Conservation (phyloP, 345 rosid genomes). For the Camelina neglecta region DNA sequence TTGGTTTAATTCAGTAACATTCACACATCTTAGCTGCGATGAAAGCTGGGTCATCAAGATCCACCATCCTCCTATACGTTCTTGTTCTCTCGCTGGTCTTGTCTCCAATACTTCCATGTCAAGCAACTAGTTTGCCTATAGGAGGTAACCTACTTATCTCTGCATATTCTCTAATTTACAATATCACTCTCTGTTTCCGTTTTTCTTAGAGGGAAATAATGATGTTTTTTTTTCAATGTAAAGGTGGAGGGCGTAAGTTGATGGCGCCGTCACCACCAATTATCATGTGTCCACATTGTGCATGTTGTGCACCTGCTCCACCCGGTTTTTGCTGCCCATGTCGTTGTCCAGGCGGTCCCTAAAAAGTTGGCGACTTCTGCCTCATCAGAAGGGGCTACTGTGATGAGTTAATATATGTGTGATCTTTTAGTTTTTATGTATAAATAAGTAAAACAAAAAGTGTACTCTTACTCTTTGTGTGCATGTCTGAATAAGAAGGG, state of each 20-base stretch:
- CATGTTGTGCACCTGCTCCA: constrained; percentile 41
- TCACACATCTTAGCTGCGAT: constrained; percentile 15
- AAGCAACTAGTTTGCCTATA: constrained; percentile 31
- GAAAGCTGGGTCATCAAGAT: constrained; percentile 20
- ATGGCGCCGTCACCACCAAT: constrained; percentile 43
- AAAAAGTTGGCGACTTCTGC: constrained; percentile 14
- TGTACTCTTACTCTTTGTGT: neutral
- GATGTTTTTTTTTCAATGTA: neutral
- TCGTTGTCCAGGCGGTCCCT: constrained; percentile 34
- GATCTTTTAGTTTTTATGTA: neutral
- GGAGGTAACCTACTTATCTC: constrained; percentile 27
- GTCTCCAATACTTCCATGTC: constrained; percentile 35
- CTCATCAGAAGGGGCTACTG: neutral
- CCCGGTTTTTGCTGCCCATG: constrained; percentile 44
- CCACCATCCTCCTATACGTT: constrained; percentile 21
- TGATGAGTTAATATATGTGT: constrained; percentile 8
- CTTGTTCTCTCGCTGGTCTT: constrained; percentile 33
- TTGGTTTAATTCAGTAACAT: neutral
- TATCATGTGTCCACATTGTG: constrained; percentile 44
- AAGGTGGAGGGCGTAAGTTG: constrained; percentile 44
- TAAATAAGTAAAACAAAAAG: constrained; percentile 10
- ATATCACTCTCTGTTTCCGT: neutral
- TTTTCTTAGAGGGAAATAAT: neutral
- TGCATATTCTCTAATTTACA: neutral
- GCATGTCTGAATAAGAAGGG: constrained; percentile 22